Base-by-base conservation (phyloP, 2,329 filamentous ascomycete genomes). In the Aotearoamyces nothofagi region DNA sequence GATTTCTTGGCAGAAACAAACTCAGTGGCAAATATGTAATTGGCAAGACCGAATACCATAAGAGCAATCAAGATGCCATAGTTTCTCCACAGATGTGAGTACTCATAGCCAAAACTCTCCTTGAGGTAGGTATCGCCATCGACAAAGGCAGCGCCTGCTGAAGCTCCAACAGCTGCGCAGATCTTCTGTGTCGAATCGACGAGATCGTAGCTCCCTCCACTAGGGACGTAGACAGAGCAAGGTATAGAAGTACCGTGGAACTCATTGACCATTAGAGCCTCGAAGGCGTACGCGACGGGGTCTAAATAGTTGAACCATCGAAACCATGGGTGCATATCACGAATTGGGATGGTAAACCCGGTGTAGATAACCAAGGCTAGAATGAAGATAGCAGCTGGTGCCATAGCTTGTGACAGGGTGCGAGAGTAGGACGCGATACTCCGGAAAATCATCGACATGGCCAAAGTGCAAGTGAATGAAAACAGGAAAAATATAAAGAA, bases 401-500 rank as follows among this genome's bases (percentile, higher is more conserved):
- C 66, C 53, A 75, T 63, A 39, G 69, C 69, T 43, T 74, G 67
- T 9, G 71, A 70, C 9, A 77, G 57, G 0, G 78, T 79, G 31
- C 79, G 66, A 4, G 82, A 84, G 1, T 75, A 58, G 1, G 79
- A 76, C 12, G 67, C 82, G 37, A 92, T 81, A 6, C 72, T 78
- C 31, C 82, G 70, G 67, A 92, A 92, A 37, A 87, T 65, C 75
- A 84, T 86, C 78, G 41, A 46, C 80, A 90, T 87, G 42, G 69
- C 65, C 23, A 48, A 15, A 5, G 37, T 42, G 13, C 39, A 33
- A 20, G 39, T 27, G 31, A 50, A 49, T 1, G 36, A 40, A 25
- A 49, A 43, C 7, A 45, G 24, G 6, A 44, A 17, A 64, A 83
- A 92, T 57, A 83, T 79, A 62, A 93, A 93, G 61, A 90, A 93